A percentile compares a stretch with the other conserved stretches of the same genome.
phyloP scores from a whole-genome alignment of 1,139 yeast genomes.

The Saccharomyces uvarum region DNA sequence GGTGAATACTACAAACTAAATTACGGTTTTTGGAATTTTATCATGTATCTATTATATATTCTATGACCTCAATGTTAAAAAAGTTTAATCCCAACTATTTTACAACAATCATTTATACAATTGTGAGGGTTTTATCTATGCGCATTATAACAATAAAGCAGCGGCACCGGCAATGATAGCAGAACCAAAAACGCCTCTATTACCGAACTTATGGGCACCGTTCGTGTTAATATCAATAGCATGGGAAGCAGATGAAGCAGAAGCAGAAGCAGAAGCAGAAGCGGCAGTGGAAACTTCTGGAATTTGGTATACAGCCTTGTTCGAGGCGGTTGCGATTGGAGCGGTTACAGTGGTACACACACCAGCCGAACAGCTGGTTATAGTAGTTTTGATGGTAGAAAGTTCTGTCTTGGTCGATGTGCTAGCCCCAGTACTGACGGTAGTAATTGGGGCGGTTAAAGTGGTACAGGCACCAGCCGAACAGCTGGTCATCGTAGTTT shows the following conservation, averaged over 20 bases:
- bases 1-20: no score
- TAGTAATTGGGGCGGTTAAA: background rate
- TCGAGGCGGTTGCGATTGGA: background rate
- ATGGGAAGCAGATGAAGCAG: background rate
- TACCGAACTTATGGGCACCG: background rate
- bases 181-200: background rate
- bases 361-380: background rate
- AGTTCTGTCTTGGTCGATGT: background rate
- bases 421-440: background rate
- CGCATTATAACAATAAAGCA: background rate
- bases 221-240: background rate
- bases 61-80: background rate
- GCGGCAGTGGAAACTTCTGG: background rate
- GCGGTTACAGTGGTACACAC: background rate
- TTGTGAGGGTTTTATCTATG: background rate
- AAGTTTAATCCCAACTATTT: background rate
- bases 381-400: background rate
- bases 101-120: background rate
- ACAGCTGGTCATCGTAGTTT: background rate
- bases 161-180: background rate
- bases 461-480: background rate
- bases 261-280: background rate
- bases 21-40: no score
- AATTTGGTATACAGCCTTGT: background rate
- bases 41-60: background rate